These are phyloP conservation scores for Neurospora sp. DNA, from an alignment of 495 filamentous ascomycete genomes.

Conservation along the genomic window DNA sequence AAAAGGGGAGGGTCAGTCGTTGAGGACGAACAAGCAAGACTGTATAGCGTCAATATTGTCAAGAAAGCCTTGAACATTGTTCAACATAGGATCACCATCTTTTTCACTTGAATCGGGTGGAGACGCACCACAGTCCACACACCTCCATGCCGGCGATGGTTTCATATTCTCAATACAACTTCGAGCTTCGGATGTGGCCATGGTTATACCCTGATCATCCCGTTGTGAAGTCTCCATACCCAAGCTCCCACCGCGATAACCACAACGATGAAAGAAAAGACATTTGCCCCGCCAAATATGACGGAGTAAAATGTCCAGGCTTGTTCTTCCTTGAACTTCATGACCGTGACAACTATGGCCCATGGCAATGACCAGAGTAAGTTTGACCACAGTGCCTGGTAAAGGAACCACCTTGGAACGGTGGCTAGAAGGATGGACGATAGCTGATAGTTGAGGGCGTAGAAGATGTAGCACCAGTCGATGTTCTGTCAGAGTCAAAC, in stretches of 20 bases:
- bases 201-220: background rate
- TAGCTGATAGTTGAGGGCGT: constrained; percentile 54
- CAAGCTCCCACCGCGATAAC: constrained; percentile 40
- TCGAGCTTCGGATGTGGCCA: background rate
- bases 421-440: constrained; percentile 57
- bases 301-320: constrained; percentile 61
- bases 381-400: constrained; percentile 55
- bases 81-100: background rate
- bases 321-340: constrained; percentile 35
- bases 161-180: background rate
- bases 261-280: constrained; percentile 54
- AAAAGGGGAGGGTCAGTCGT: background rate
- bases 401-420: constrained; percentile 55
- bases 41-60: background rate
- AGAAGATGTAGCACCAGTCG: constrained; percentile 72
- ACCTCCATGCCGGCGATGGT: background rate
- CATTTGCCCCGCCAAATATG: constrained; percentile 60
- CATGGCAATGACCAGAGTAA: constrained; percentile 60
- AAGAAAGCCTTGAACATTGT: background rate
- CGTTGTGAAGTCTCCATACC: constrained; percentile 33
- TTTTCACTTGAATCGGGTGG: too few species aligned
- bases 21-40: background rate
- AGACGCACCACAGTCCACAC: background rate
- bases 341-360: constrained; percentile 51
- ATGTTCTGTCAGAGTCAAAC: constrained; percentile 30